Evolutionary conservation across 495 filamentous ascomycete species (phyloP), one percentile per base, ranked within the genome.

Genomic region (Parachaetomium inaequale): DNA sequence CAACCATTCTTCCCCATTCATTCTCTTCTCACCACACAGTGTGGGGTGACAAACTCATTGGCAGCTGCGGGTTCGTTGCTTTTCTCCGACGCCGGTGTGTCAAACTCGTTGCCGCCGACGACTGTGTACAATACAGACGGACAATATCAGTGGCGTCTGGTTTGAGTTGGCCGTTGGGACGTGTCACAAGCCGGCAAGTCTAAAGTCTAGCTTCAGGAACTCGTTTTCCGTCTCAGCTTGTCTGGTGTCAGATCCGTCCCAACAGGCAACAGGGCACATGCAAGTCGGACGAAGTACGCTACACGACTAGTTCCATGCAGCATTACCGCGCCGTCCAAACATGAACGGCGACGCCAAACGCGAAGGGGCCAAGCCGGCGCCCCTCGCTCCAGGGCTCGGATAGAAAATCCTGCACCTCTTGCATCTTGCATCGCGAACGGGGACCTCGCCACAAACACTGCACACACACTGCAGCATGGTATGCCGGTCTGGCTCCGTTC

Each of bases 211-310:
- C 5, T 15, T 50, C 19, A n/a, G 21, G 31, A 59, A 59, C 8
- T 31, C 25, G 6, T 59, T 32, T 43, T 52, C 46, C 32, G 58
- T 59, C 58, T 51, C 46, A 31, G 32, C 23, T 40, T 28, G 23
- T 19, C 11, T 11, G 2, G 31, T 28, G 21, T 50, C 32, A 26
- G 43, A n/a, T 38, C 40, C 31, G 10, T 50, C 43, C 29, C 26
- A 40, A 17, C 55, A 46, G 19, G 19, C 23, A 56, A 28, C 31
- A 23, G 32, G 17, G 32, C 32, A 17, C 51, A 11, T 2, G 19
- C 51, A 21, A 7, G 28, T 25, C 32, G 12, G 7, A 17, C 38
- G 32, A 17, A 14, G 38, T 3, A 17, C 38, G 12, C 38, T 10
- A 42, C 52, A 40, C 32, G 19, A 15, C 17, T 15, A 40, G 10